phyloP scores from a whole-genome alignment of 2,329 filamentous ascomycete genomes.

The Phaeomoniella chlamydospora region DNA sequence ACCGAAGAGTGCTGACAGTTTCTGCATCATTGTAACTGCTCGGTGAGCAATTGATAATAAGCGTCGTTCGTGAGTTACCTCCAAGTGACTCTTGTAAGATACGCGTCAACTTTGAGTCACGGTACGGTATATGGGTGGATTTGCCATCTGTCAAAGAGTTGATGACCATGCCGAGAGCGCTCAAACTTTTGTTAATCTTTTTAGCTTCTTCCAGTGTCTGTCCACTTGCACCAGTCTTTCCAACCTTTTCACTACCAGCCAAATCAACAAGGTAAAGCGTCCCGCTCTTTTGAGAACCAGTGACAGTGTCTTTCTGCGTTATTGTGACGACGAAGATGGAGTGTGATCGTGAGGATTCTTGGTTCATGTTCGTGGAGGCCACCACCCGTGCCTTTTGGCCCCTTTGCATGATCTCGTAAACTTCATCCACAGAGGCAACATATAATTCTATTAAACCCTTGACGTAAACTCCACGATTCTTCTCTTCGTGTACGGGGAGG shows the following conservation, averaged over 20 bases:
- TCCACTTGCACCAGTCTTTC: slow-evolving; percentile 93
- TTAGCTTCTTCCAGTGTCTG: slow-evolving; percentile 97
- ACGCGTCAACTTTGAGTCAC: slow-evolving; percentile 94
- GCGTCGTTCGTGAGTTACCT: slow-evolving; percentile 93
- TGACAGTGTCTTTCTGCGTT: slow-evolving; percentile 95
- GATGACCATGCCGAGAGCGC: slow-evolving; percentile 97
- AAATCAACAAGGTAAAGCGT: slow-evolving; percentile 96
- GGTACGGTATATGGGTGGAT: slow-evolving; percentile 89
- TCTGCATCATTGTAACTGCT: slow-evolving; percentile 97
- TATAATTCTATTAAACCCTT: slow-evolving; percentile 92
- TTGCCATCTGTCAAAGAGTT: slow-evolving; percentile 93
- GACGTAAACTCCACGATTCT: slow-evolving; percentile 89
- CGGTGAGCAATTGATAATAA: slow-evolving; percentile 98
- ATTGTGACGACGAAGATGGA: slow-evolving; percentile 97
- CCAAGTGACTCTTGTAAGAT: slow-evolving; percentile 94
- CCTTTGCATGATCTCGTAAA: slow-evolving; percentile 91
- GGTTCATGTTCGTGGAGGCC: slow-evolving; percentile 97
- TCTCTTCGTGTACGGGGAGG: slow-evolving; percentile 93
- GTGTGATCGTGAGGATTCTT: slow-evolving; percentile 93
- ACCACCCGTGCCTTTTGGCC: slow-evolving; percentile 84
- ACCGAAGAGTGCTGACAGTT: slow-evolving; percentile 80
- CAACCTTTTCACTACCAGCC: slow-evolving; percentile 95
- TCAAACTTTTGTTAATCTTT: slow-evolving; percentile 99
- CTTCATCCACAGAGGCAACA: slow-evolving; percentile 86
- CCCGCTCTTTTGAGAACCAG: slow-evolving; percentile 87